Conservation (phyloP, 2,329 filamentous ascomycete genomes). For the Ophiosphaerella herpotricha region DNA sequence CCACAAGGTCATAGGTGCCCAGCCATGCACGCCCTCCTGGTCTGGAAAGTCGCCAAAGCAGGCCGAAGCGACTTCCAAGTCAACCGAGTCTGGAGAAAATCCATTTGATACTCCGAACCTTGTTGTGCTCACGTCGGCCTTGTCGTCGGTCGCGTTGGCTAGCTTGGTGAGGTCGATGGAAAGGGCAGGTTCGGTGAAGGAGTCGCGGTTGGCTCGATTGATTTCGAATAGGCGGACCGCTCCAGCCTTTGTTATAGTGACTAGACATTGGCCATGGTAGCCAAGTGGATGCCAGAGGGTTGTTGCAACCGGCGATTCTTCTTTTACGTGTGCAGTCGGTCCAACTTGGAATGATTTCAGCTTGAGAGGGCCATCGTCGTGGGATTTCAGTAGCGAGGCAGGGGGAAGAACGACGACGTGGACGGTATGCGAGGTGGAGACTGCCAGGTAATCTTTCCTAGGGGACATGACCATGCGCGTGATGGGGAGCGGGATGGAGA, state of each 20-base stretch:
- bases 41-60: constrained; percentile 77
- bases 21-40: constrained; percentile 64
- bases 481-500: constrained; percentile 79
- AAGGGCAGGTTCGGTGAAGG: constrained; percentile 81
- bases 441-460: constrained; percentile 77
- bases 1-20: constrained; percentile 97
- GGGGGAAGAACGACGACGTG: constrained; percentile 86
- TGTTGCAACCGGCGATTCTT: constrained; percentile 78
- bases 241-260: constrained; percentile 87
- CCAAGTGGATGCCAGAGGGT: constrained; percentile 93
- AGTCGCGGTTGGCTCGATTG: constrained; percentile 80
- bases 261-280: constrained; percentile 76
- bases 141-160: constrained; percentile 77
- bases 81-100: constrained; percentile 86
- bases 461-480: constrained; percentile 85
- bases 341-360: constrained; percentile 90
- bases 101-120: constrained; percentile 74
- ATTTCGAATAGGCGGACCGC: constrained; percentile 91
- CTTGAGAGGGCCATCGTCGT: constrained; percentile 71
- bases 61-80: constrained; percentile 92
- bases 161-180: constrained; percentile 89
- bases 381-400: constrained; percentile 73
- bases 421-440: constrained; percentile 84
- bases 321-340: constrained; percentile 87
- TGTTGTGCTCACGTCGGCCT: constrained; percentile 82